Evolutionary conservation across 306 rosid genomes (phyloP).

Genomic region (Vachellia pachyceras): DNA sequence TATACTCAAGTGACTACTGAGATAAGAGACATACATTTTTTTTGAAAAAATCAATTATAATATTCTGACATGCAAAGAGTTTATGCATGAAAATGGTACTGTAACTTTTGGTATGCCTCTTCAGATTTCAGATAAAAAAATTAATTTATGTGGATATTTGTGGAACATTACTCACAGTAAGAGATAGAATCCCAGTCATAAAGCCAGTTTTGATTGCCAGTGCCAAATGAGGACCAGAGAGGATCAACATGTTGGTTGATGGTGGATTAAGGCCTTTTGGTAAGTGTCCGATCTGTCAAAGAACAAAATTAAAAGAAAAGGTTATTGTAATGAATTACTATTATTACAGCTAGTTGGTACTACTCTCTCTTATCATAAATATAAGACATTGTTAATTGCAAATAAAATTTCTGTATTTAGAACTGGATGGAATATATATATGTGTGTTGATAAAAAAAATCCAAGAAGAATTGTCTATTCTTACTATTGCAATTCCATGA

Average conservation of each 20-base stretch:
- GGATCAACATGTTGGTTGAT: slow-evolving; percentile 81
- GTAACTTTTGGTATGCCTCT: background rate
- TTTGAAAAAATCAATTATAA: background rate
- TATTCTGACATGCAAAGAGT: background rate
- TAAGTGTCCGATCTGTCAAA: slow-evolving; percentile 78
- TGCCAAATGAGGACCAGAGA: slow-evolving; percentile 68
- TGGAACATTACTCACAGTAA: slow-evolving; percentile 68
- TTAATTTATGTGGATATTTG: background rate
- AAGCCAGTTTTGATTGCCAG: slow-evolving; percentile 93
- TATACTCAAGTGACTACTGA: background rate
- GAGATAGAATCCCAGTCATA: slow-evolving; percentile 86
- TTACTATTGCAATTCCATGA: slow-evolving; percentile 66
- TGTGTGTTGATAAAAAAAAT: background rate
- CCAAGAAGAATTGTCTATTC: slow-evolving; percentile 28
- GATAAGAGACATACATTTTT: too few relatives aligned
- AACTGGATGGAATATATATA: too few relatives aligned
- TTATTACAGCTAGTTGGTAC: too few relatives aligned
- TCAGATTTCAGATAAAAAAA: background rate
- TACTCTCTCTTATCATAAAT: too few relatives aligned
- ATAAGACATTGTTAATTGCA: too few relatives aligned
- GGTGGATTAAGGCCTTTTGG: slow-evolving; percentile 95
- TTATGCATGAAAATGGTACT: background rate
- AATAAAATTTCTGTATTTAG: too few relatives aligned
- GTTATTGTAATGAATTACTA: background rate
- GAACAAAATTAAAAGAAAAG: background rate